Percentiles rank a stretch among this genome's conserved stretches.
phyloP scores from a whole-genome alignment of 345 rosid species.

The Pseudoturritis turrita region DNA sequence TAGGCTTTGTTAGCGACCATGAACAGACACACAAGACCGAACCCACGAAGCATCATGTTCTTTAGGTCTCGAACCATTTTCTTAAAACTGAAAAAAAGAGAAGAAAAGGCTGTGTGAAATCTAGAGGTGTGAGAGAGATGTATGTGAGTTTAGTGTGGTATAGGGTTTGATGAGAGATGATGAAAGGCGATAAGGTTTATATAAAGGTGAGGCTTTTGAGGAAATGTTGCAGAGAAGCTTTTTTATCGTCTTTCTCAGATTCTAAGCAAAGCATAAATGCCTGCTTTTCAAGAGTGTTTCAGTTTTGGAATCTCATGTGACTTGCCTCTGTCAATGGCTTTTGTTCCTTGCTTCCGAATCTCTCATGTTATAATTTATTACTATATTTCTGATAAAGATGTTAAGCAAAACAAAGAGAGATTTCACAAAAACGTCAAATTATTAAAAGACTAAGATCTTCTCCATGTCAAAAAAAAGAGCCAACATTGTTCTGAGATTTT shows the following conservation, averaged over 20 bases:
- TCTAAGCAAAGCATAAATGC: conserved; percentile 65
- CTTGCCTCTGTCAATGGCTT: conserved; percentile 22
- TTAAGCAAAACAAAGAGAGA: conserved; percentile 16
- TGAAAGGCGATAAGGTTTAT: conserved; percentile 36
- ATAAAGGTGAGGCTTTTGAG: conserved; percentile 39
- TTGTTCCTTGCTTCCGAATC: conserved; percentile 28
- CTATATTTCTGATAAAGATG: background rate
- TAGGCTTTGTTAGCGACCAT: conserved; percentile 34
- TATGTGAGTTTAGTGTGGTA: background rate
- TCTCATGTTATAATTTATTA: background rate
- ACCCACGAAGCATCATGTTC: conserved; percentile 14
- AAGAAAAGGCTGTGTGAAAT: background rate
- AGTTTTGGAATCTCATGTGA: conserved; percentile 31
- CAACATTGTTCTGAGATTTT: conserved; percentile 13
- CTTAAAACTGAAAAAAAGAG: background rate
- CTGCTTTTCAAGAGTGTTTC: conserved; percentile 20
- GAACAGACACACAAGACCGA: conserved; percentile 35
- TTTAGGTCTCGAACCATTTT: conserved; percentile 23
- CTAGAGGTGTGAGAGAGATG: background rate
- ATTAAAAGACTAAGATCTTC: conserved; percentile 19
- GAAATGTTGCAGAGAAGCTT: conserved; percentile 57
- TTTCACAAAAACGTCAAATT: background rate
- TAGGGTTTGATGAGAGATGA: conserved; percentile 24
- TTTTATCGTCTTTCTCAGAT: conserved; percentile 36
- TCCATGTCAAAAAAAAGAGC: conserved; percentile 20